Evolutionary conservation across 371 early-diverging fungal genomes (phyloP).

Genomic region (Circinella umbellata): DNA sequence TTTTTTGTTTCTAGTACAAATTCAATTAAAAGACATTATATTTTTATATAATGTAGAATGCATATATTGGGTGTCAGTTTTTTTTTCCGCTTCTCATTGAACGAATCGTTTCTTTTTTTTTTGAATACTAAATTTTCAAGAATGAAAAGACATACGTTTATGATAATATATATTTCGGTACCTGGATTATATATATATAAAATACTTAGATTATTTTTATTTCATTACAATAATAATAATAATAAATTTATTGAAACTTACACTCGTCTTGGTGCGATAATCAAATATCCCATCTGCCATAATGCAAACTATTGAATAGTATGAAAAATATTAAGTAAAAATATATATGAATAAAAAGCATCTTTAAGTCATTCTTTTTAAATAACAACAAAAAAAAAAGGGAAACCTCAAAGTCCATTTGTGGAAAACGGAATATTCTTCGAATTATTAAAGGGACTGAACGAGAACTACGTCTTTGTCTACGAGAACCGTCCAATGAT

Average conservation of each 20-base stretch:
- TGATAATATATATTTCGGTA: constrained; percentile 91
- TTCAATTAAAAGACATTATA: not conserved
- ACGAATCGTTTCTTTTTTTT: too few species aligned
- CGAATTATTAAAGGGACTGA: constrained; percentile 44
- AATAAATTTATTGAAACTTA: constrained; percentile 40
- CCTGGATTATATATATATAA: constrained; percentile 39
- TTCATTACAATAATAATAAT: too few species aligned
- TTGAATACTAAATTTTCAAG: too few species aligned
- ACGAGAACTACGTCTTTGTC: constrained; percentile 26
- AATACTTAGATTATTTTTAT: not conserved
- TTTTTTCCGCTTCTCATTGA: not conserved
- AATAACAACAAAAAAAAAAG: not conserved
- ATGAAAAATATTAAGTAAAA: not conserved
- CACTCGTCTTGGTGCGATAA: constrained; percentile 87
- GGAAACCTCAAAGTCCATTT: constrained; percentile 85
- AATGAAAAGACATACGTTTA: constrained; percentile 71
- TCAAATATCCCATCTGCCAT: constrained; percentile 91
- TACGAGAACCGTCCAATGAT: constrained; percentile 23
- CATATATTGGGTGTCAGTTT: not conserved
- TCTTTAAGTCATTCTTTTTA: too few species aligned
- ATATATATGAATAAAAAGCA: not conserved
- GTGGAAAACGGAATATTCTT: constrained; percentile 74
- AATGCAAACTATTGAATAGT: constrained; percentile 68
- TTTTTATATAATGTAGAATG: not conserved
- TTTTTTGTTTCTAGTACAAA: constrained; percentile 86